Conservation (phyloP, 306 rosid species). For the Trifolium dubium region DNA sequence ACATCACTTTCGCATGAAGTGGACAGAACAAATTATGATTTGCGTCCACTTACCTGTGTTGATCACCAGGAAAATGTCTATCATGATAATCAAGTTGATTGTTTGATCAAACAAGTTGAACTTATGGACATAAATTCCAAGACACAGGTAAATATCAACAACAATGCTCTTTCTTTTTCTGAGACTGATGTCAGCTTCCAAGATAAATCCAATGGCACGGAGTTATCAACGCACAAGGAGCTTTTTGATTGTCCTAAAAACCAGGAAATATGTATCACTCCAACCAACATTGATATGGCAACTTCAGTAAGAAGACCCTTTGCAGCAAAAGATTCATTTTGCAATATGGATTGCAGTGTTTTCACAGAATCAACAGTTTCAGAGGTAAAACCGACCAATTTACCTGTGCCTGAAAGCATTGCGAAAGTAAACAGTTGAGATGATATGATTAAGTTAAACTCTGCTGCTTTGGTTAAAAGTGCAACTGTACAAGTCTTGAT, state of each 20-base stretch:
- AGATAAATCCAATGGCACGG: slow-evolving; percentile 41
- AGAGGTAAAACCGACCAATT: slow-evolving; percentile 44
- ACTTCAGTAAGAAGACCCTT: slow-evolving; percentile 52
- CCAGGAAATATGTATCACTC: slow-evolving; percentile 39
- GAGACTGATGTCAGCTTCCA: slow-evolving; percentile 42
- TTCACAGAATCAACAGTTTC: slow-evolving; percentile 43
- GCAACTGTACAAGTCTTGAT: slow-evolving; percentile 31
- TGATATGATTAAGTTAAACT: slow-evolving; percentile 21
- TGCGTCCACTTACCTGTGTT: slow-evolving; percentile 35
- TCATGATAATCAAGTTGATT: slow-evolving; percentile 50
- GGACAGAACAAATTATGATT: slow-evolving; percentile 31
- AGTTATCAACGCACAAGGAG: slow-evolving; percentile 39
- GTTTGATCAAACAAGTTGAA: slow-evolving; percentile 58
- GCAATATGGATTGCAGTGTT: slow-evolving; percentile 51
- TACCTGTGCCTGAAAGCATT: slow-evolving; percentile 39
- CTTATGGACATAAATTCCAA: slow-evolving; percentile 47
- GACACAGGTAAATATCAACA: slow-evolving; percentile 35
- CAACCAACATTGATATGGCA: slow-evolving; percentile 38
- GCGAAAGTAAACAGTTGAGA: slow-evolving; percentile 46
- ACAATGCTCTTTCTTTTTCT: slow-evolving; percentile 41
- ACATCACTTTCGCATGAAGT: slow-evolving; percentile 14
- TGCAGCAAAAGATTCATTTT: slow-evolving; percentile 54
- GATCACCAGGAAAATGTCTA: slow-evolving; percentile 41
- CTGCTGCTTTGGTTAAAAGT: slow-evolving; percentile 36
- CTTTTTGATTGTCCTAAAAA: slow-evolving; percentile 35